These are phyloP conservation scores for Pyrenochaeta sp. DNA, from an alignment of 2,329 filamentous ascomycete species.

Conservation along the genomic window DNA sequence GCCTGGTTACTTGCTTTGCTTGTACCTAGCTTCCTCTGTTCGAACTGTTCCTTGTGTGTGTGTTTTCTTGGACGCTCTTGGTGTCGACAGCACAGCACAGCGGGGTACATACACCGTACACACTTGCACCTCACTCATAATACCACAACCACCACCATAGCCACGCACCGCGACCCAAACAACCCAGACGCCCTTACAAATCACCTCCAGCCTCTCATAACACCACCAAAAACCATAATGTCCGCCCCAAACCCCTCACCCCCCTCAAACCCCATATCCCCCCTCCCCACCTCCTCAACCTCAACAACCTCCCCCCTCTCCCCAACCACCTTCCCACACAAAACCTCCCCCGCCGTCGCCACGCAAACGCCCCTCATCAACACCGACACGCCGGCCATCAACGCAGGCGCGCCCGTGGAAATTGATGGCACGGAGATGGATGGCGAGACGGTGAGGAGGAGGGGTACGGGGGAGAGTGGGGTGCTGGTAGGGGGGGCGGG, in stretches of 20 bases:
- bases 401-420: constrained; percentile 53
- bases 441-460: constrained; percentile 30
- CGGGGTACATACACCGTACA: too few relatives aligned
- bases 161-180: too few relatives aligned
- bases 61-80: too few relatives aligned
- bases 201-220: too few relatives aligned
- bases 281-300: constrained; percentile 29
- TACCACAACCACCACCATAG: too few relatives aligned
- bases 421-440: constrained; percentile 46
- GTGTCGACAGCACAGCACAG: too few relatives aligned
- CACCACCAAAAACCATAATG: constrained; percentile 18
- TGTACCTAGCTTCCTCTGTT: too few relatives aligned
- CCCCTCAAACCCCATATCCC: constrained; percentile 34
- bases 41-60: too few relatives aligned
- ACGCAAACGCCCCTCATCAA: constrained; percentile 46
- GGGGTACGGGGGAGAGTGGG: constrained; percentile 18
- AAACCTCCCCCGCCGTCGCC: constrained; percentile 29
- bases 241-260: constrained; percentile 5
- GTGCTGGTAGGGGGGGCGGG: neutral
- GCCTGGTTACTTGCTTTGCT: too few relatives aligned
- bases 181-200: constrained; percentile 15
- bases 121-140: too few relatives aligned
- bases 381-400: constrained; percentile 50
- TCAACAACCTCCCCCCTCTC: too few relatives aligned
- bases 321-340: constrained; percentile 35